Evolutionary conservation across 2,329 filamentous ascomycete species (phyloP), one percentile per base, ranked within the genome.

Genomic region (Sarocladiaceae sp.): DNA sequence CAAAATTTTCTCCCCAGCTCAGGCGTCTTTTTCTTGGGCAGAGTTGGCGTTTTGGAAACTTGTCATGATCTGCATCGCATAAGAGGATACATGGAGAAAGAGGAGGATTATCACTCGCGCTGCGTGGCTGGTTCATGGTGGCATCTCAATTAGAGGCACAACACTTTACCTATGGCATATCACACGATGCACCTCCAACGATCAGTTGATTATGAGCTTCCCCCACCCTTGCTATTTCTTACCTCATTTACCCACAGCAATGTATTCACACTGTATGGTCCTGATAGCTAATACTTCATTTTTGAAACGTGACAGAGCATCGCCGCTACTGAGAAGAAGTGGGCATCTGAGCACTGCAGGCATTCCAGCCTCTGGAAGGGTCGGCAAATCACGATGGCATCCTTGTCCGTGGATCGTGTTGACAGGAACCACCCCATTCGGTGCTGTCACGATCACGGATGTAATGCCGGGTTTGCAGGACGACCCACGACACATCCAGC

Each of bases 291-390:
- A 50, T 50, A n/a, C 33, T 25, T 36, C 33, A 15, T 37, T 26
- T 23, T 50, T 50, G 47, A 50, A 50, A 50, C 47, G 47, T 50
- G 47, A 50, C 47, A 50, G 47, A 50, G 11, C 47, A 50, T 26
- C 47, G 47, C 47, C 47, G 47, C 47, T 50, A 50, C 47, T 37
- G 47, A 36, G 47, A 47, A 18, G 18, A 37, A 50, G 47, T 37
- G 31, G 29, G 20, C 47, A 37, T 25, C 47, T 50, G 29, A 36
- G 18, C 44, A 31, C 29, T 36, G 29, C 29, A 50, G 29, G 31
- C 47, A 28, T 23, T 37, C 31, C 18, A 18, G 15, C 12, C 25
- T 8, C 10, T 37, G 29, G n/a, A 6, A 37, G 20, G 47, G 28
- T 31, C 20, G 29, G 47, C 29, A 13, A 50, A 44, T 28, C 40